phyloP scores from a whole-genome alignment of 495 filamentous ascomycete genomes.

The Xylaria grammica region DNA sequence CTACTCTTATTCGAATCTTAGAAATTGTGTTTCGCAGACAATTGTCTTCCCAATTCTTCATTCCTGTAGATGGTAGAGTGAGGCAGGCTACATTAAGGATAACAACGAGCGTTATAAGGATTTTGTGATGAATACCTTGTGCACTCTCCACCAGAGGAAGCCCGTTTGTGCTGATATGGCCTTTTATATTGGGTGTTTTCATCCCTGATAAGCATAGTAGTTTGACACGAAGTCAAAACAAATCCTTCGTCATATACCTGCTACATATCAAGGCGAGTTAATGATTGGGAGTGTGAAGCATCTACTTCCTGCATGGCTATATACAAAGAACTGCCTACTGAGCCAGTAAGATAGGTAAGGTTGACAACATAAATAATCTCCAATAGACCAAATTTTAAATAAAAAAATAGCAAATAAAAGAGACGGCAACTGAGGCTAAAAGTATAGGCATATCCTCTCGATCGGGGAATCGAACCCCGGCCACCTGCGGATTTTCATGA shows the following conservation, averaged over 20 bases:
- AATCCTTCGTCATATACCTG: no score
- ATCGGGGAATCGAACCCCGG: constrained; percentile 52
- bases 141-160: neutral
- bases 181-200: no score
- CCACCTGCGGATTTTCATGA: constrained; percentile 35
- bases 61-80: neutral
- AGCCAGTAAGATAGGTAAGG: no score
- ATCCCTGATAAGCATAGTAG: neutral
- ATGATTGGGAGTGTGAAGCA: no score
- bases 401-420: neutral
- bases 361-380: no score
- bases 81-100: neutral
- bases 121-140: neutral
- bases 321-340: no score
- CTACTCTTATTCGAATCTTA: neutral
- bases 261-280: no score
- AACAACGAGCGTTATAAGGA: neutral
- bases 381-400: no score
- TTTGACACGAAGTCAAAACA: no score
- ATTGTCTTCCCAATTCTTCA: neutral
- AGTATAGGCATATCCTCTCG: constrained; percentile 31
- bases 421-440: neutral
- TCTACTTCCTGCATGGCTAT: no score
- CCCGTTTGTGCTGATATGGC: neutral
- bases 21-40: no score